phyloP scores from a whole-genome alignment of 2,329 filamentous ascomycete species.

The Hymenoscyphus scutula region DNA sequence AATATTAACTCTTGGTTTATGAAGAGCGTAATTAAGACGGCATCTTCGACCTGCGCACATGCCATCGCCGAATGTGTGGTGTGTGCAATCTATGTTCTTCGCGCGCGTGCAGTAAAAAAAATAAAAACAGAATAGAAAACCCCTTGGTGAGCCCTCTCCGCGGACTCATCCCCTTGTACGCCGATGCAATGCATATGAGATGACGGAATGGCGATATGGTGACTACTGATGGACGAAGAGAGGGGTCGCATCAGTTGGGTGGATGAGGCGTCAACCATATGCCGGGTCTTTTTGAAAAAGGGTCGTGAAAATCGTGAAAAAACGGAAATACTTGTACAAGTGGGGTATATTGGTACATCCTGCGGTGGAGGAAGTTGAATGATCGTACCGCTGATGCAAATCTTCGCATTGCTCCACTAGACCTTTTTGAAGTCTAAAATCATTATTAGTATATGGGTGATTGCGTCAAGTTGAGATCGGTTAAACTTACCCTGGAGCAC shows the following conservation, averaged over 20 bases:
- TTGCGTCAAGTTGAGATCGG: not conserved
- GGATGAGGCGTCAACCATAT: conserved; percentile 20
- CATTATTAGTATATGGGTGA: conserved; percentile 20
- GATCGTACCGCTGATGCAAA: conserved; percentile 34
- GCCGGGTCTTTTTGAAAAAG: conserved; percentile 31
- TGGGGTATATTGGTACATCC: conserved; percentile 33
- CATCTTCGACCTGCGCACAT: conserved; percentile 44
- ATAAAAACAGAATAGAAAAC: conserved; percentile 33
- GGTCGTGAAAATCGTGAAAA: conserved; percentile 35
- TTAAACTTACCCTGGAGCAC: conserved; percentile 73
- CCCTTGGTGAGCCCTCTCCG: conserved; percentile 20
- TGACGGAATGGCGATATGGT: conserved; percentile 24
- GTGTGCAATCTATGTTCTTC: conserved; percentile 38
- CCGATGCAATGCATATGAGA: conserved; percentile 36
- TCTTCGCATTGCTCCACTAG: conserved; percentile 30
- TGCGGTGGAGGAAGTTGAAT: conserved; percentile 24
- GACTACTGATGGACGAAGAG: conserved; percentile 29
- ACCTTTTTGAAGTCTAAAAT: conserved; percentile 38
- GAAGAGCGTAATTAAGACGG: conserved; percentile 40
- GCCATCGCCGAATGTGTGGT: conserved; percentile 37
- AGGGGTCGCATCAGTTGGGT: conserved; percentile 22
- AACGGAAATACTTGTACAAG: conserved; percentile 35
- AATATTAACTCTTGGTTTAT: conserved; percentile 15
- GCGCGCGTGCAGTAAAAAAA: conserved; percentile 18
- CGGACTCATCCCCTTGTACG: conserved; percentile 30